phyloP scores from a whole-genome alignment of 345 rosid genomes.

The Dovyalis caffra region DNA sequence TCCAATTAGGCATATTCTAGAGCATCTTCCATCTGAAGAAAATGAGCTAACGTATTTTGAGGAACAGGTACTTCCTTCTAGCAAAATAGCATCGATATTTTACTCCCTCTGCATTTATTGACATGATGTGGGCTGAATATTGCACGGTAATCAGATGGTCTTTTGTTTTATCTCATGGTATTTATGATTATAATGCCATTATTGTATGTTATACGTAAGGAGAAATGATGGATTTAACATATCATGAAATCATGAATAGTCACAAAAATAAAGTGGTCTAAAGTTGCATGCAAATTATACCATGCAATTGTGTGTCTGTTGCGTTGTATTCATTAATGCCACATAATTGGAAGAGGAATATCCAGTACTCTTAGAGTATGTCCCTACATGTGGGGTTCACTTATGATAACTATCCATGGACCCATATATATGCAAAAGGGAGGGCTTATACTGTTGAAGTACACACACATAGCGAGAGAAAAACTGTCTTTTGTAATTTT shows the following conservation, averaged over 20 bases:
- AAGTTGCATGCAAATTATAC: background rate
- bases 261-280: background rate
- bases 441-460: background rate
- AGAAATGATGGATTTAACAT: background rate
- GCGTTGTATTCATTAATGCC: background rate
- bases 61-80: constrained; percentile 62
- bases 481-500: background rate
- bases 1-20: constrained; percentile 76
- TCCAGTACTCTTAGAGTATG: background rate
- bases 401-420: no score
- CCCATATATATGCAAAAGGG: background rate
- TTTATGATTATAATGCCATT: background rate
- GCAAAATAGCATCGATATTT: background rate
- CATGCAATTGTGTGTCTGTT: background rate
- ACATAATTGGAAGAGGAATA: background rate
- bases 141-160: background rate
- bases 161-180: background rate
- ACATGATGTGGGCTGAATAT: background rate
- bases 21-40: constrained; percentile 71
- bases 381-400: background rate
- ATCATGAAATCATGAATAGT: background rate
- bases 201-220: background rate
- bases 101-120: background rate
- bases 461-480: no score
- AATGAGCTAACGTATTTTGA: constrained; percentile 69